These are phyloP conservation scores for Aspergillus biplanus DNA, from an alignment of 495 filamentous ascomycete genomes.

Conservation along the genomic window DNA sequence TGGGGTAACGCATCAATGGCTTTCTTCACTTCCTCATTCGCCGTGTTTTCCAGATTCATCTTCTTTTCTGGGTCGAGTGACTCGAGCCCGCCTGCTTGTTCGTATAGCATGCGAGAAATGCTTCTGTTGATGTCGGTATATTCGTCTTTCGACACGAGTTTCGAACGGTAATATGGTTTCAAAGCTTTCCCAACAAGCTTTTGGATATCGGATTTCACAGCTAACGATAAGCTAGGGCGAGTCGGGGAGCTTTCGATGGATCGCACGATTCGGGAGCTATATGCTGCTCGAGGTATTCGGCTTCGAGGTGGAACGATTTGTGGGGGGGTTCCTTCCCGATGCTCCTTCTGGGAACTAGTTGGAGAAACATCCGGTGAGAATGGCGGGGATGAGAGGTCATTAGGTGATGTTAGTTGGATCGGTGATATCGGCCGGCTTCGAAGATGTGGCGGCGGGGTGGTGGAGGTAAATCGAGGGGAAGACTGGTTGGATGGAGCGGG, in stretches of 20 bases:
- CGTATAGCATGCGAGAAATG: conserved; percentile 83
- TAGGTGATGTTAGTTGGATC: conserved; percentile 65
- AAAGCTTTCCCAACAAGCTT: conserved; percentile 77
- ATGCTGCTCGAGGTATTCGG: conserved; percentile 41
- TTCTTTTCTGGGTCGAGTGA: conserved; percentile 59
- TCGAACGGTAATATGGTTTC: conserved; percentile 72
- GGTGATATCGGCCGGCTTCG: conserved; percentile 68
- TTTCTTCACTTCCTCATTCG: conserved; percentile 72
- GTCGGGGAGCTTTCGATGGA: conserved; percentile 60
- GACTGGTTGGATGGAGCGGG: conserved; percentile 67
- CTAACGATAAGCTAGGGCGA: conserved; percentile 61
- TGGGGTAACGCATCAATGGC: conserved; percentile 52
- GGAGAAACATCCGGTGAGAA: conserved; percentile 56
- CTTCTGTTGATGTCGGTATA: conserved; percentile 86
- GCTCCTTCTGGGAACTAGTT: conserved; percentile 30
- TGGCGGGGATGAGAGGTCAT: conserved; percentile 62
- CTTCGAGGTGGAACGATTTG: conserved; percentile 24
- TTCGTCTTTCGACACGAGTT: conserved; percentile 75
- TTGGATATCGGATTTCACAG: conserved; percentile 80
- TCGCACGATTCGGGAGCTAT: conserved; percentile 34
- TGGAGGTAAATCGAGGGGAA: conserved; percentile 69
- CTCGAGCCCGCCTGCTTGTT: conserved; percentile 68
- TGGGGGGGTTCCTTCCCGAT: conserved; percentile 20
- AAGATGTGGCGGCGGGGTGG: conserved; percentile 72
- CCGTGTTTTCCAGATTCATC: conserved; percentile 68